A percentile compares a stretch with the other conserved stretches of the same genome.
phyloP scores from a whole-genome alignment of 495 filamentous ascomycete genomes.

The Xylaria venustula region DNA sequence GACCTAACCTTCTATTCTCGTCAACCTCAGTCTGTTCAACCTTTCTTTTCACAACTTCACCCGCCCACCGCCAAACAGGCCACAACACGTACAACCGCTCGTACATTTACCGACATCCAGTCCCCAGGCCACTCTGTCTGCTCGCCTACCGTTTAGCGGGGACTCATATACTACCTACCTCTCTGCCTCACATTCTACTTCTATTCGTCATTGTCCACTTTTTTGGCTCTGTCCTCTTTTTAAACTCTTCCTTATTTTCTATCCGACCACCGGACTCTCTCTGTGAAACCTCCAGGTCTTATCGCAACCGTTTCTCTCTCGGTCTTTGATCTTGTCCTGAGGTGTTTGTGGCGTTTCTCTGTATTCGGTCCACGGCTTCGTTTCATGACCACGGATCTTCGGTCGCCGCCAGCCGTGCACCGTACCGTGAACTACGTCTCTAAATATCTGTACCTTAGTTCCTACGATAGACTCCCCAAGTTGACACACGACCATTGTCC shows the following conservation, averaged over 20 bases:
- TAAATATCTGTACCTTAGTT: neutral
- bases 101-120: no score
- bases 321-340: neutral
- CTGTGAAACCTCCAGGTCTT: neutral
- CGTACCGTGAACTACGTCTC: neutral
- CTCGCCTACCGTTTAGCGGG: no score
- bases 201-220: neutral
- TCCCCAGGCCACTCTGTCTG: no score
- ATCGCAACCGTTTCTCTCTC: neutral
- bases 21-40: neutral
- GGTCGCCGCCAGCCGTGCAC: neutral
- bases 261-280: neutral
- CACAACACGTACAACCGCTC: no score
- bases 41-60: no score
- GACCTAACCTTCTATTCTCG: neutral
- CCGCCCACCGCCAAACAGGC: no score
- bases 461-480: neutral
- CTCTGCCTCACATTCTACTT: neutral
- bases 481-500: neutral
- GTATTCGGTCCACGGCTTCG: neutral
- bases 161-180: no score
- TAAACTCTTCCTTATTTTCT: neutral
- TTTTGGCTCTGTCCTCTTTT: neutral
- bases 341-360: conserved; percentile 4
- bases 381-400: conserved; percentile 4